Percentiles rank a stretch among this genome's conserved stretches.
Conservation (phyloP, 768 basidiomycete genomes). For the Pseudohyphozyma bogoriensis region DNA sequence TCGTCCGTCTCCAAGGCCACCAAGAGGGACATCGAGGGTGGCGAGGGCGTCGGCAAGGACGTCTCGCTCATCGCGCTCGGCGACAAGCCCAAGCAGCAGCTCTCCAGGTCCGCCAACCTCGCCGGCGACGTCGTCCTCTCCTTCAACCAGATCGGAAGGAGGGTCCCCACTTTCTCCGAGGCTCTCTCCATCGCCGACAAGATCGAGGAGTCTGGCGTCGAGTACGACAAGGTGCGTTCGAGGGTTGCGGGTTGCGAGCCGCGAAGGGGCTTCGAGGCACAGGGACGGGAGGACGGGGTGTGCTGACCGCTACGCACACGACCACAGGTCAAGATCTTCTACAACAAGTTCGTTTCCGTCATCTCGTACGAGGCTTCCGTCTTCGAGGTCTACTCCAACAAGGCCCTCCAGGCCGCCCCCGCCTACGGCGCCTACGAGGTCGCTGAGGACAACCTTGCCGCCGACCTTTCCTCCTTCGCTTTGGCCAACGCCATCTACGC, state of each 20-base stretch:
- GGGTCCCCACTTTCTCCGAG: constrained; percentile 93
- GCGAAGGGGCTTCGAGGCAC: too few relatives aligned
- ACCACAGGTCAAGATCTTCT: constrained; percentile 41
- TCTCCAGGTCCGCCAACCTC: constrained; percentile 51
- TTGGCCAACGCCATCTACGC: constrained; percentile 94
- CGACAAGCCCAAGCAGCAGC: constrained; percentile 94
- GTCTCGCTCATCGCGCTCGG: constrained; percentile 71
- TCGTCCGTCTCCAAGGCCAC: constrained; percentile 88
- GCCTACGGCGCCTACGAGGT: constrained; percentile 94
- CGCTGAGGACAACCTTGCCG: constrained; percentile 91
- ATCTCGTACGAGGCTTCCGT: constrained; percentile 75
- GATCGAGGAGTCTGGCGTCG: constrained; percentile 69
- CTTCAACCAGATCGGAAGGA: constrained; percentile 96
- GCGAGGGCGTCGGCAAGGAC: constrained; percentile 44
- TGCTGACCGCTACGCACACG: not conserved
- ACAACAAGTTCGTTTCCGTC: constrained; percentile 64
- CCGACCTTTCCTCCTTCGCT: constrained; percentile 87
- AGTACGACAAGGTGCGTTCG: constrained; percentile 61
- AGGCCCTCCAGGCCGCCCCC: constrained; percentile 66
- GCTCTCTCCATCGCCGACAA: constrained; percentile 89
- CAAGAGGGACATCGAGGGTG: constrained; percentile 53
- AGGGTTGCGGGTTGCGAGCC: not conserved
- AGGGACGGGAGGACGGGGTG: too few relatives aligned
- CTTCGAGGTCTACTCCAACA: constrained; percentile 70
- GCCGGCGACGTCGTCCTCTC: constrained; percentile 66